Evolutionary conservation across 108 stramenopile species (phyloP).

Genomic region (Skeletonema menzelii): DNA sequence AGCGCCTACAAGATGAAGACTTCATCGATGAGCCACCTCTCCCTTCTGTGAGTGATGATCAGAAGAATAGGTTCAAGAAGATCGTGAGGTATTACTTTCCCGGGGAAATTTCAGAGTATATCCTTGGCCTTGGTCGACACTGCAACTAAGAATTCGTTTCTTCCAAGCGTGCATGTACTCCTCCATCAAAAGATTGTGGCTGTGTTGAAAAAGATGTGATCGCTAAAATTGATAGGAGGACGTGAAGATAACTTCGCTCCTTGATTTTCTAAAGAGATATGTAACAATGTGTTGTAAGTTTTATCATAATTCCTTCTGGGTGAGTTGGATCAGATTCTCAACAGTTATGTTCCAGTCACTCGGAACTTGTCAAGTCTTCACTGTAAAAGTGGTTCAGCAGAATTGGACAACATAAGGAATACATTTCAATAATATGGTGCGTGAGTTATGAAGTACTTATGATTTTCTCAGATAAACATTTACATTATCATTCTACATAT

Average conservation of each 20-base stretch:
- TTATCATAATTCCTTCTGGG: too few relatives aligned
- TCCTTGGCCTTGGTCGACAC: background rate
- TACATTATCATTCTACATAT: too few relatives aligned
- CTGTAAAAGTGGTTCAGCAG: too few relatives aligned
- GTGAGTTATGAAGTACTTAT: too few relatives aligned
- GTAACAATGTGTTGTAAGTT: background rate
- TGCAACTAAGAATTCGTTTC: background rate
- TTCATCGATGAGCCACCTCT: background rate
- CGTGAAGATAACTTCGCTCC: background rate
- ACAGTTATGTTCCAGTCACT: too few relatives aligned
- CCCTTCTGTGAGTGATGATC: background rate
- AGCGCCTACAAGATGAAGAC: background rate
- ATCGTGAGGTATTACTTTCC: slow-evolving; percentile 26
- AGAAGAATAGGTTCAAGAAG: slow-evolving; percentile 14
- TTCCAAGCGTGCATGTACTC: background rate
- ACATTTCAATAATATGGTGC: too few relatives aligned
- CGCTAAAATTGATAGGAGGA: background rate
- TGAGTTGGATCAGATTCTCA: too few relatives aligned
- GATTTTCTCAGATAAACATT: too few relatives aligned
- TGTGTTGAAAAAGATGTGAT: too few relatives aligned
- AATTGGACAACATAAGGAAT: too few relatives aligned
- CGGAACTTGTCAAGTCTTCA: too few relatives aligned
- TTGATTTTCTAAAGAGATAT: background rate
- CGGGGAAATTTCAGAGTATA: slow-evolving; percentile 17
- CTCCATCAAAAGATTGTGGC: too few relatives aligned